Evolutionary conservation across 1,139 yeast genomes (phyloP).

Genomic region (Blastobotrys arbuscula): DNA sequence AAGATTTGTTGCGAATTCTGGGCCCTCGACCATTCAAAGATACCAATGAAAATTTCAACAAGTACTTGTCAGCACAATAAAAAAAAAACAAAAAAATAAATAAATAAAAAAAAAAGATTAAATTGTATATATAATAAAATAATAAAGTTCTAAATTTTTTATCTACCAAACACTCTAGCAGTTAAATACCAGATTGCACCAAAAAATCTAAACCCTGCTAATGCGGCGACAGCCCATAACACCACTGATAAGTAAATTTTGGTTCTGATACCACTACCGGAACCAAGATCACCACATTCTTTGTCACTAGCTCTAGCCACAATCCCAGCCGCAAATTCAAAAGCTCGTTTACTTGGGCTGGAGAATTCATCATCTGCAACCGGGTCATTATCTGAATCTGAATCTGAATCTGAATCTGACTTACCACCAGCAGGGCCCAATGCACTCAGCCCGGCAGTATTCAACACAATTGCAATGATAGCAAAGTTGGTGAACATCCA

Average conservation of each 20-base stretch:
- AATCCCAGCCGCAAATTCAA: background rate
- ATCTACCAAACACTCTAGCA: conserved; percentile 30
- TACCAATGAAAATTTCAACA: conserved; percentile 87
- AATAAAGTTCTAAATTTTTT: background rate
- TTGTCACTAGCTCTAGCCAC: conserved; percentile 14
- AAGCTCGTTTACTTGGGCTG: background rate
- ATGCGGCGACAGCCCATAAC: conserved; percentile 70
- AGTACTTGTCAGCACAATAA: conserved; percentile 43
- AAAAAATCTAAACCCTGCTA: conserved; percentile 63
- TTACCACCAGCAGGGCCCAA: conserved; percentile 14
- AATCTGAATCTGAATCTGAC: conserved; percentile 14
- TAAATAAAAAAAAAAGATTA: background rate
- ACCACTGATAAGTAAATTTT: conserved; percentile 63
- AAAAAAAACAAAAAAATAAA: background rate
- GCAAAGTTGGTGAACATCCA: conserved; percentile 76
- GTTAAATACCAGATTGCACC: conserved; percentile 40
- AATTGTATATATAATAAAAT: background rate
- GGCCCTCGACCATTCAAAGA: conserved; percentile 92
- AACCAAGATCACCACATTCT: conserved; percentile 24
- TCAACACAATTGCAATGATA: conserved; percentile 59
- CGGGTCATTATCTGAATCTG: conserved; percentile 3
- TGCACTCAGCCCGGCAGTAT: conserved; percentile 53
- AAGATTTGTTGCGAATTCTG: conserved; percentile 79
- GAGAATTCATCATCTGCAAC: conserved; percentile 17
- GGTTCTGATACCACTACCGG: conserved; percentile 25